These are phyloP conservation scores for Russula sp. DNA, from an alignment of 768 basidiomycete species.

Conservation along the genomic window DNA sequence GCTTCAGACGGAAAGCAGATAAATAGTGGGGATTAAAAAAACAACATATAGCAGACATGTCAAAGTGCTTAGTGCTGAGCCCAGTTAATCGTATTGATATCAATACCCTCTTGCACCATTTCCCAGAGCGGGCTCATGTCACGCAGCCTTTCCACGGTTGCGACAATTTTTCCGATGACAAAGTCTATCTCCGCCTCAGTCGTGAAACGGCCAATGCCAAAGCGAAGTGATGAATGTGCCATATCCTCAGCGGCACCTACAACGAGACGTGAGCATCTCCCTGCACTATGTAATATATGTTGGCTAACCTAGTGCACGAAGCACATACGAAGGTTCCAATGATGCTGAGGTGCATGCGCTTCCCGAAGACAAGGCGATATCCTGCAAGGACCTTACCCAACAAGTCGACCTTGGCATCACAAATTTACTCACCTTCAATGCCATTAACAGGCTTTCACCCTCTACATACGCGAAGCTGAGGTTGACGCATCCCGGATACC, in stretches of 20 bases:
- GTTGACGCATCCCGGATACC: conserved; percentile 95
- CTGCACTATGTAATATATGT: background rate
- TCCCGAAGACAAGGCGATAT: conserved; percentile 95
- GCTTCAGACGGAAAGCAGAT: background rate
- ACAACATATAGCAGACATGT: background rate
- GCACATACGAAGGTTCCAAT: conserved; percentile 95
- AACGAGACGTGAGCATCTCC: conserved; percentile 7
- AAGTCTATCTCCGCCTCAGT: conserved; percentile 97
- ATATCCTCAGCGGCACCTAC: conserved; percentile 93
- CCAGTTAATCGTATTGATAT: conserved; percentile 93
- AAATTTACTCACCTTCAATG: conserved; percentile 66
- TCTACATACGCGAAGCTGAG: conserved; percentile 95
- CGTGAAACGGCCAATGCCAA: conserved; percentile 96
- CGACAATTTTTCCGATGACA: conserved; percentile 80
- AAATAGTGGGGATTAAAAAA: background rate
- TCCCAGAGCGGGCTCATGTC: conserved; percentile 99
- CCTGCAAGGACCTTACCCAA: conserved; percentile 38
- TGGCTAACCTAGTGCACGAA: conserved; percentile 77
- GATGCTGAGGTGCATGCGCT: conserved; percentile 99
- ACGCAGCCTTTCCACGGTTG: conserved; percentile 78
- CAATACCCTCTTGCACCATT: conserved; percentile 99
- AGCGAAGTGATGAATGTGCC: conserved; percentile 96
- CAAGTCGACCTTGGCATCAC: background rate
- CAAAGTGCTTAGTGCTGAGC: conserved; percentile 48
- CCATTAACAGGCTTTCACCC: conserved; percentile 96